Percentiles rank a stretch among this genome's conserved stretches.
Evolutionary conservation across 2,329 filamentous ascomycete species (phyloP).

Genomic region (Emergomyces pasteurianus): DNA sequence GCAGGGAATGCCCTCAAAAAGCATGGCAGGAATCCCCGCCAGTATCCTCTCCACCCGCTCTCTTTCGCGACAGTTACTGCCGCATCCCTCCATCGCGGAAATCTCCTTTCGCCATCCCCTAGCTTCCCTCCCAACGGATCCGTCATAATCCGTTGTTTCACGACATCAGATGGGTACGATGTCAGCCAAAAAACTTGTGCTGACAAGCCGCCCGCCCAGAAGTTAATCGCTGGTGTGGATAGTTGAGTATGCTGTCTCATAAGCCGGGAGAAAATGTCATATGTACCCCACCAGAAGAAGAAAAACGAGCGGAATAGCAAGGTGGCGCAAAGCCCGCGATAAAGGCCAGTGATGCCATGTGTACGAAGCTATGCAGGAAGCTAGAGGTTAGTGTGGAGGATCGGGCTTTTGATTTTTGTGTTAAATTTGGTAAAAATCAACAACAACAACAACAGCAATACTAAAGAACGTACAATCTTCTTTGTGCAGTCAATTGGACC

Average conservation of each 20-base stretch:
- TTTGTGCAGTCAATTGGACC: slow-evolving; percentile 74
- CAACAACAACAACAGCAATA: neutral
- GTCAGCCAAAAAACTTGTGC: slow-evolving; percentile 93
- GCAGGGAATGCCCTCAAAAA: slow-evolving; percentile 90
- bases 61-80: slow-evolving; percentile 66
- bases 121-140: slow-evolving; percentile 67
- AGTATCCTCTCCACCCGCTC: slow-evolving; percentile 67
- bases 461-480: slow-evolving; percentile 41
- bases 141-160: slow-evolving; percentile 97
- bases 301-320: slow-evolving; percentile 86
- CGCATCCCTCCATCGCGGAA: slow-evolving; percentile 67
- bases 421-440: neutral
- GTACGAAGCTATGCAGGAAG: slow-evolving; percentile 25
- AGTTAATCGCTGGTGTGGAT: slow-evolving; percentile 73
- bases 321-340: slow-evolving; percentile 74
- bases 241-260: slow-evolving; percentile 57
- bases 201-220: slow-evolving; percentile 89
- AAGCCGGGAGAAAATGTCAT: slow-evolving; percentile 66
- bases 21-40: slow-evolving; percentile 86
- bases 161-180: slow-evolving; percentile 81
- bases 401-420: neutral
- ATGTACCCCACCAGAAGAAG: slow-evolving; percentile 97
- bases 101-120: slow-evolving; percentile 55
- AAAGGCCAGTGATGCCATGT: slow-evolving; percentile 71
- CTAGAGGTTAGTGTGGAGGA: neutral